Evolutionary conservation across 2,329 filamentous ascomycete genomes (phyloP).

Genomic region (Aspergillus thermomutatus): DNA sequence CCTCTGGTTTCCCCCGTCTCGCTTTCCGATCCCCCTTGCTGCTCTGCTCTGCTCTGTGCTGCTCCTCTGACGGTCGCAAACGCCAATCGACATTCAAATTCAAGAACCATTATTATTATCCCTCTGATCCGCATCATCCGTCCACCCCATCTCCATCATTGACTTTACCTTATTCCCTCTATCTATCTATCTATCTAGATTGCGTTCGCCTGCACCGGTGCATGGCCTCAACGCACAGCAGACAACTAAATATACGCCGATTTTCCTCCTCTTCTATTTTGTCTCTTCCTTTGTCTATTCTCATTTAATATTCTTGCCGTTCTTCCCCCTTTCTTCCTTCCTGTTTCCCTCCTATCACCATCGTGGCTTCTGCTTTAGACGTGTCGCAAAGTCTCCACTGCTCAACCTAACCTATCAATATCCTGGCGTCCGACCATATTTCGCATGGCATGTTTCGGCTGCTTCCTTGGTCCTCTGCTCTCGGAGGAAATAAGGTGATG

Average conservation of each 20-base stretch:
- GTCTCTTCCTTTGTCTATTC: not conserved
- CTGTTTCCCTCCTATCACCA: not conserved
- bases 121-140: conserved; percentile 14
- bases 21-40: conserved; percentile 20
- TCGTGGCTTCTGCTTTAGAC: conserved; percentile 6
- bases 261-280: not conserved
- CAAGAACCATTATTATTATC: not conserved
- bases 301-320: conserved; percentile 2
- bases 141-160: conserved; percentile 12
- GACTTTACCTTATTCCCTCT: conserved; percentile 7
- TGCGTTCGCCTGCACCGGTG: conserved; percentile 22
- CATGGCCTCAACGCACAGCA: conserved; percentile 8
- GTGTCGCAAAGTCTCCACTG: conserved; percentile 9
- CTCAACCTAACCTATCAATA: conserved; percentile 4
- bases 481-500: conserved; percentile 46
- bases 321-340: not conserved
- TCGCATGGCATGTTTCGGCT: conserved; percentile 51
- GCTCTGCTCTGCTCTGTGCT: conserved; percentile 12
- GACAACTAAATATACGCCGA: conserved; percentile 2
- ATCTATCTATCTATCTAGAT: conserved; percentile 13
- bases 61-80: conserved; percentile 18
- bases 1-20: conserved; percentile 2
- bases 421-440: conserved; percentile 15
- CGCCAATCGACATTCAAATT: conserved; percentile 4
- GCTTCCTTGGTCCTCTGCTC: conserved; percentile 44